Percentiles rank a stretch among this genome's conserved stretches.
These are phyloP conservation scores for Fusarium sp. DNA, from an alignment of 2,329 filamentous ascomycete genomes.

Conservation along the genomic window DNA sequence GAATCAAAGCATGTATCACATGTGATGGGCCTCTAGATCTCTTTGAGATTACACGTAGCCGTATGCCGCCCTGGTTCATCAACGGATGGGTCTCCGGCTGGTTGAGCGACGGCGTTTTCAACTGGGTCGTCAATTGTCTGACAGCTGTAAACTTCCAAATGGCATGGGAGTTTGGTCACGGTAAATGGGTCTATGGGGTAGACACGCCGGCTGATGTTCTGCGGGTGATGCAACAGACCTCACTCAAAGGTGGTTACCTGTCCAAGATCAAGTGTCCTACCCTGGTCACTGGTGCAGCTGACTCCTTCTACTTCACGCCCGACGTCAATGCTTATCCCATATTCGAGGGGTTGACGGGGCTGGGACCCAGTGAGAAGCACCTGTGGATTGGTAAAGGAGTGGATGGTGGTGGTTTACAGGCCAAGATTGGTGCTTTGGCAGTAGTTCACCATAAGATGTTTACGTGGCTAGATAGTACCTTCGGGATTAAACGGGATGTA, in stretches of 20 bases:
- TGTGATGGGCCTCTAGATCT: conserved; percentile 49
- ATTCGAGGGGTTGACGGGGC: conserved; percentile 20
- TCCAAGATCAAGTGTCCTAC: conserved; percentile 47
- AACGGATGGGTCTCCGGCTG: conserved; percentile 38
- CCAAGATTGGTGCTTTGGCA: conserved; percentile 45
- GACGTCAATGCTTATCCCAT: conserved; percentile 27
- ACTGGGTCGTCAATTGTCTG: conserved; percentile 42
- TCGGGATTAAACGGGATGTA: conserved; percentile 29
- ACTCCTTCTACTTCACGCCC: conserved; percentile 40
- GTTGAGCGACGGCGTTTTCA: conserved; percentile 46
- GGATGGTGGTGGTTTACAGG: conserved; percentile 34
- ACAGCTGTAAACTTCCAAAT: conserved; percentile 47
- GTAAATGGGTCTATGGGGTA: conserved; percentile 46
- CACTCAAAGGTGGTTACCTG: conserved; percentile 40
- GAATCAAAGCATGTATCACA: conserved; percentile 60
- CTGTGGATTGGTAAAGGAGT: conserved; percentile 39
- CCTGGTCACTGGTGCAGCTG: conserved; percentile 47
- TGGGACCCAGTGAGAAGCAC: conserved; percentile 34
- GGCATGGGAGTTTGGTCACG: conserved; percentile 50
- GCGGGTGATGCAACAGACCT: conserved; percentile 38
- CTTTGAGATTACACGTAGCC: conserved; percentile 46
- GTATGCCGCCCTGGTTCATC: conserved; percentile 47
- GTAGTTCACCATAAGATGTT: conserved; percentile 41
- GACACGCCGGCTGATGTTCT: conserved; percentile 47
- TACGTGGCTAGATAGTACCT: conserved; percentile 41